A percentile compares a stretch with the other conserved stretches of the same genome.
phyloP scores from a whole-genome alignment of 345 rosid genomes.

The Brassica incana region DNA sequence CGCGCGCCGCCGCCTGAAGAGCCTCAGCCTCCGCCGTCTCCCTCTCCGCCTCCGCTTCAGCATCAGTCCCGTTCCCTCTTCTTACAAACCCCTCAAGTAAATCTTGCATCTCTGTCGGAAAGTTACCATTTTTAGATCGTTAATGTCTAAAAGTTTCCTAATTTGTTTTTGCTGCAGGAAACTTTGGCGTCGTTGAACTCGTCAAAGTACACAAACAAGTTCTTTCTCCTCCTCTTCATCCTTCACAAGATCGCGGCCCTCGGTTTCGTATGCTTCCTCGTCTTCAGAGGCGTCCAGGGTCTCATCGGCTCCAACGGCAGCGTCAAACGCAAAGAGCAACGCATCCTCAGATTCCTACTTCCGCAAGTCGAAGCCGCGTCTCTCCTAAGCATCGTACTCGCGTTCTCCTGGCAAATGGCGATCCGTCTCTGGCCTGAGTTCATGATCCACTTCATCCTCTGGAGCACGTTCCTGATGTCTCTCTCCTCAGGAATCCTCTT shows the following conservation, averaged over 20 bases:
- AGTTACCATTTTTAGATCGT: not conserved
- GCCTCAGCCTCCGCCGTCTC: slow-evolving; percentile 21
- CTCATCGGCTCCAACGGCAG: slow-evolving; percentile 55
- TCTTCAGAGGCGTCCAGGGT: slow-evolving; percentile 88
- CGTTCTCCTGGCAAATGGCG: slow-evolving; percentile 86
- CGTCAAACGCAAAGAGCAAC: slow-evolving; percentile 56
- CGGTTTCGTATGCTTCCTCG: slow-evolving; percentile 74
- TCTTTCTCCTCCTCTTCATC: slow-evolving; percentile 63
- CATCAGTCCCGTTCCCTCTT: slow-evolving; percentile 78
- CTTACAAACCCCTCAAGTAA: slow-evolving; percentile 78
- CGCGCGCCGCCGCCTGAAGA: slow-evolving; percentile 15
- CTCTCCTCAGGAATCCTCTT: slow-evolving; percentile 86
- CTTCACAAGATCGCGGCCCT: slow-evolving; percentile 65
- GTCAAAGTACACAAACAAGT: slow-evolving; percentile 77
- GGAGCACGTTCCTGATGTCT: slow-evolving; percentile 74
- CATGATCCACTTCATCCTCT: slow-evolving; percentile 86
- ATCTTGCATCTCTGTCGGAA: slow-evolving; percentile 20
- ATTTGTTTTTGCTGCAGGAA: slow-evolving; percentile 41
- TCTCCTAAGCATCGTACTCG: slow-evolving; percentile 74
- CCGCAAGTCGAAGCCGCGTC: slow-evolving; percentile 95
- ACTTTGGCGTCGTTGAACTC: slow-evolving; percentile 71
- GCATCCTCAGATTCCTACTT: slow-evolving; percentile 53
- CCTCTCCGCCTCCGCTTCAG: slow-evolving; percentile 24
- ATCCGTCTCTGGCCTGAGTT: slow-evolving; percentile 69
- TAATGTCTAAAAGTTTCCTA: slow-evolving; percentile 8